phyloP scores from a whole-genome alignment of 2,329 filamentous ascomycete species.

The Epichloe scottii region DNA sequence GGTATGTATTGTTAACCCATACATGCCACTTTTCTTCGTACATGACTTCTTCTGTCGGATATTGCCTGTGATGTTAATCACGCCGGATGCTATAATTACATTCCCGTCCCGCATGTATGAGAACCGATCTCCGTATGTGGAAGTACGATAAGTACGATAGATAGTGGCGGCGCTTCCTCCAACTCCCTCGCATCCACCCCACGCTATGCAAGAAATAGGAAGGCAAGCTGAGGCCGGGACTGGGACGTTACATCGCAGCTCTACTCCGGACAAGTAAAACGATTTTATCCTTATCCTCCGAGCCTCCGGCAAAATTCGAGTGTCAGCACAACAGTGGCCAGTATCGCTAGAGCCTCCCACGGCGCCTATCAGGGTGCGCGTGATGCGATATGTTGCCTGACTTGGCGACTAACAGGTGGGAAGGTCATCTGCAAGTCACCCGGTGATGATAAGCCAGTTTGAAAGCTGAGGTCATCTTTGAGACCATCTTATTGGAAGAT shows the following conservation, averaged over 20 bases:
- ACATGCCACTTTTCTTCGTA: too few relatives aligned
- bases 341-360: neutral
- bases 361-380: neutral
- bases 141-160: neutral
- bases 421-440: neutral
- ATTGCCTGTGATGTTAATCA: neutral
- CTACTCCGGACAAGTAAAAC: neutral
- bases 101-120: neutral
- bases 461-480: neutral
- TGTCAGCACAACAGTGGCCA: neutral
- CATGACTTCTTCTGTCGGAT: neutral
- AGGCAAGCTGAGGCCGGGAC: neutral
- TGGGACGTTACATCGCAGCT: conserved; percentile 2
- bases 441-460: neutral
- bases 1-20: too few relatives aligned
- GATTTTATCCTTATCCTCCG: neutral
- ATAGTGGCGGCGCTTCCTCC: neutral
- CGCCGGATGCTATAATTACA: neutral
- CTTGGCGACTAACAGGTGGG: neutral
- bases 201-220: conserved; percentile 1
- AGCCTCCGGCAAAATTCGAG: neutral
- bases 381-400: neutral
- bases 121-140: neutral
- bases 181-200: neutral
- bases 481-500: neutral